Evolutionary conservation across 1,284 basidiomycete genomes (phyloP), one percentile per base, ranked within the genome.

Genomic region (Trametes sp.): DNA sequence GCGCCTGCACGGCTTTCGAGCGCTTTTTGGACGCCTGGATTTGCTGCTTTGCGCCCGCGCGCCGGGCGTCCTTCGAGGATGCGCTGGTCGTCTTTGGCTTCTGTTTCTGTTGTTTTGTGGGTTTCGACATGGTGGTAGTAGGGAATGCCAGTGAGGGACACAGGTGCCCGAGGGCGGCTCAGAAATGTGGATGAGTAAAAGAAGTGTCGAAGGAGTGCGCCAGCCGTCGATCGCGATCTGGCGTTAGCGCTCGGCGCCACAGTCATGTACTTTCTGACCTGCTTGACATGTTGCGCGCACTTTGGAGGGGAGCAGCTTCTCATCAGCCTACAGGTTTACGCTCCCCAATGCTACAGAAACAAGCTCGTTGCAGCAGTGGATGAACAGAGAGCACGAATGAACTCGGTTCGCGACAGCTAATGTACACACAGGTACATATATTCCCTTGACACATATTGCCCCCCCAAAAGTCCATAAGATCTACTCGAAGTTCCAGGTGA

Each of bases 21-120:
- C 53, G 54, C 45, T 59, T 65, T 53, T 61, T 62, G n/a, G 58
- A 42, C 1, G 58, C 46, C 26, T 63, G 60, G 19, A 54, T 21
- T n/a, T n/a, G n/a, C n/a, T 60, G 59, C n/a, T 58, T 55, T 0
- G 52, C 60, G 0, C 46, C 50, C 1, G 50, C 28, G 0, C 52
- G 57, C 23, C 54, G 50, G 31, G 45, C 50, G 3, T 50, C 33
- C 29, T 54, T 65, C 36, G 36, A 13, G 8, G 33, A 38, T 10
- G n/a, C 24, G 21, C 33, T 57, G 1, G 54, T 41, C 9, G 21
- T 13, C n/a, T 56, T 61, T 1, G 46, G 11, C 13, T 44, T 54
- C 2, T 45, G 46, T n/a, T 54, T 58, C 7, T 29, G 44, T 9
- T 50, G 52, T 29, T 54, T 54, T 2, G 38, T 10, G 33, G 45